Evolutionary conservation across 2,329 filamentous ascomycete genomes (phyloP).

Genomic region (Meredithiella fracta): DNA sequence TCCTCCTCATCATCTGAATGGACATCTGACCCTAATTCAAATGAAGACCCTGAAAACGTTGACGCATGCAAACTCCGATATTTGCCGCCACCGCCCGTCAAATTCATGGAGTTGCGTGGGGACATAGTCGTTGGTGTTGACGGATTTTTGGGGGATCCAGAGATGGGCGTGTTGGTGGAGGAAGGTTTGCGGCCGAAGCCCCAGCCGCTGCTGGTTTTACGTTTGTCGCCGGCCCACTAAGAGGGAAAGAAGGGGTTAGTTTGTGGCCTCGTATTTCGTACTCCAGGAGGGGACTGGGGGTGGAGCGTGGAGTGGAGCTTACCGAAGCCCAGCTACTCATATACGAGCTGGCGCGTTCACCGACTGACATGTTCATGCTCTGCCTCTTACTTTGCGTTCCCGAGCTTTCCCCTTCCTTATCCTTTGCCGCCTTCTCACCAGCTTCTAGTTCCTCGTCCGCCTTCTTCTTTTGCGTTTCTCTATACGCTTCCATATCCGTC

Average conservation of each 20-base stretch:
- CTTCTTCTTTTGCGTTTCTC: slow-evolving; percentile 29
- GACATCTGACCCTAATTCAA: slow-evolving; percentile 11
- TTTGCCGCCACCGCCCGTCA: background rate
- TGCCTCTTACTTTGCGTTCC: slow-evolving; percentile 12
- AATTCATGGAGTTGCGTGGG: slow-evolving; percentile 6
- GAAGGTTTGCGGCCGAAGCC: slow-evolving; percentile 26
- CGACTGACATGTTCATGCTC: slow-evolving; percentile 8
- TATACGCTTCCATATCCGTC: slow-evolving; percentile 61
- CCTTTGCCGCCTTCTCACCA: slow-evolving; percentile 20
- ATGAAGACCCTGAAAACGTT: slow-evolving; percentile 9
- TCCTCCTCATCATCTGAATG: slow-evolving; percentile 12
- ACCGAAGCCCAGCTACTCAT: slow-evolving; percentile 49
- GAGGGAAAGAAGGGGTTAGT: background rate
- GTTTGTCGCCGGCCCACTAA: slow-evolving; percentile 56
- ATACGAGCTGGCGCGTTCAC: slow-evolving; percentile 40
- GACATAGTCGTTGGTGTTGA: slow-evolving; percentile 19
- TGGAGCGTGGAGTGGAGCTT: background rate
- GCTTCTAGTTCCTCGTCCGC: slow-evolving; percentile 23
- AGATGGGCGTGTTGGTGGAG: slow-evolving; percentile 17
- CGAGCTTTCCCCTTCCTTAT: slow-evolving; percentile 4
- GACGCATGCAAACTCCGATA: slow-evolving; percentile 11
- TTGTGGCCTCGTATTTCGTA: background rate
- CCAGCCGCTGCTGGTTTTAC: slow-evolving; percentile 35
- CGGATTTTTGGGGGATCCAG: slow-evolving; percentile 20
- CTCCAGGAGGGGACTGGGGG: background rate